Conservation (phyloP, 2,329 filamentous ascomycete genomes). For the Phaeosphaeriaceae sp. region DNA sequence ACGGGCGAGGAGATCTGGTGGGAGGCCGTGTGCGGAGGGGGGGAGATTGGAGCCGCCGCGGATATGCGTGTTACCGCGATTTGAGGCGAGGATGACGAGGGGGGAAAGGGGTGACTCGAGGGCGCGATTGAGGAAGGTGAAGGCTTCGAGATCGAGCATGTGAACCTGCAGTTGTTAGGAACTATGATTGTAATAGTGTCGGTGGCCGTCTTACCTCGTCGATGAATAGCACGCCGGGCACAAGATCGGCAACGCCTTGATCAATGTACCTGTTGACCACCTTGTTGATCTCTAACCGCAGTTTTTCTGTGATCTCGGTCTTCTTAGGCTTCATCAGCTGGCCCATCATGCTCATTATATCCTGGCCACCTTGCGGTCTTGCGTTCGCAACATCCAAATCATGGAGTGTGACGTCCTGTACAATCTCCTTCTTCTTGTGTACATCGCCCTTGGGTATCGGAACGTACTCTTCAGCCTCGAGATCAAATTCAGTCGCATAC, state of each 20-base stretch:
- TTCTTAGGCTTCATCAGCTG: conserved; percentile 99
- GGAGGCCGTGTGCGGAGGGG: conserved; percentile 85
- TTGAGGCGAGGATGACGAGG: conserved; percentile 96
- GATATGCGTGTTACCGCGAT: conserved; percentile 92
- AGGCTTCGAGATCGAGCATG: conserved; percentile 99
- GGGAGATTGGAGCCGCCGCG: conserved; percentile 74
- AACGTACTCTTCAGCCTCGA: conserved; percentile 98
- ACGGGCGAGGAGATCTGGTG: conserved; percentile 89
- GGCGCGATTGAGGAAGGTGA: conserved; percentile 98
- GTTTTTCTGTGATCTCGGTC: conserved; percentile 98
- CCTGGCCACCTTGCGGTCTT: conserved; percentile 92
- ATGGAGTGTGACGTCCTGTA: conserved; percentile 96
- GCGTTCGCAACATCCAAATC: conserved; percentile 96
- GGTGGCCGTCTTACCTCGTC: conserved; percentile 74
- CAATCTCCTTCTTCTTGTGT: conserved; percentile 99
- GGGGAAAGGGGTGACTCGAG: conserved; percentile 93
- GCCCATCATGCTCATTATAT: conserved; percentile 99
- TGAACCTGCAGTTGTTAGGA: conserved; percentile 72
- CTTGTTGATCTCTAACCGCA: conserved; percentile 96
- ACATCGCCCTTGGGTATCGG: conserved; percentile 98
- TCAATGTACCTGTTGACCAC: conserved; percentile 99
- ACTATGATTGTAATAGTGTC: neutral
- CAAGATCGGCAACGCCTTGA: conserved; percentile 94
- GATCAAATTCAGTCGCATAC: conserved; percentile 97
- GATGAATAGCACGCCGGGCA: conserved; percentile 98